Evolutionary conservation across 768 basidiomycete genomes (phyloP), one percentile per base, ranked within the genome.

Genomic region (Suillus occidentalis): DNA sequence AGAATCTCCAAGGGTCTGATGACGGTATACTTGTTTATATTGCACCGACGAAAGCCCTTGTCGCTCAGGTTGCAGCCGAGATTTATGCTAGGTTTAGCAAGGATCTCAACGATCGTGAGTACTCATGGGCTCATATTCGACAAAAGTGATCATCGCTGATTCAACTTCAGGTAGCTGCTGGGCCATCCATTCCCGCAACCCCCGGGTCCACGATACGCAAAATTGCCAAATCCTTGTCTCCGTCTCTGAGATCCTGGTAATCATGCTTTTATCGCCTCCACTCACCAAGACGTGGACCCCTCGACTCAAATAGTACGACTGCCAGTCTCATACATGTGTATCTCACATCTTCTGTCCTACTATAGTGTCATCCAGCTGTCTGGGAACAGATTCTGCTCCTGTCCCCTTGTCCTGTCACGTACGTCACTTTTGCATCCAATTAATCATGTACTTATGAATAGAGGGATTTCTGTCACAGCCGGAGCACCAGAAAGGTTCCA

Each of bases 331-430:
- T 34, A 39, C 6, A 31, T 36, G 6, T 10, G 37, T 61, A 34
- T 65, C 3, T 22, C 39, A 28, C 55, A 43, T 47, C 37, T 69
- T 36, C 69, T 28, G 4, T 43, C 31, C 64, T n/a, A 37, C 31
- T 49, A 13, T 63, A 89, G 88, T n/a, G 88, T 91, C 64, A 84
- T 91, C 55, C 76, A 2, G 79, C 86, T 0, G 85, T 89, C 2
- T 91, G 89, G 89, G 89, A 91, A 69, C 87, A 90, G 69, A 87
- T 90, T n/a, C 77, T 91, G 9, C 73, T 91, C 6, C 75, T 91
- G 16, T 85, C 89, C 12, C 88, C 88, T 25, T 89, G 88, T 67
- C 89, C 89, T 1, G 81, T 91, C 66, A 90, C 91, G 89, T 89
- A 45, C 45, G 84, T 76, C 53, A 20, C 58, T 31, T 66, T 42